Evolutionary conservation across 768 basidiomycete genomes (phyloP).

Genomic region (Russula virescens): DNA sequence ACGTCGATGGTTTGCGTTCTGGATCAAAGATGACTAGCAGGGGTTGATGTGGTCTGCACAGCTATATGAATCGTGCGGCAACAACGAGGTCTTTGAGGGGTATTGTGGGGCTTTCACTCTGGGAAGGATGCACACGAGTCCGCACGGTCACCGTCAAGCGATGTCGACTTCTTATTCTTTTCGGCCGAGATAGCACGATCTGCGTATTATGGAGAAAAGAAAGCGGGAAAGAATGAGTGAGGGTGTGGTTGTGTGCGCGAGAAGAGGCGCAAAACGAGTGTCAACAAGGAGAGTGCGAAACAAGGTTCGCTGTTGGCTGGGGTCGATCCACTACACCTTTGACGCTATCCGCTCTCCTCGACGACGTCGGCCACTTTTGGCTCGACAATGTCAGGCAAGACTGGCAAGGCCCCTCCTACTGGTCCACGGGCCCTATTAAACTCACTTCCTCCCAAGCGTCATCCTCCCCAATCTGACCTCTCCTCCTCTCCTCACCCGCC

Average conservation of each 20-base stretch:
- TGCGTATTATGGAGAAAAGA: too few species aligned
- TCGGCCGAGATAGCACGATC: neutral
- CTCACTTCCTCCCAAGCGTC: conserved; percentile 31
- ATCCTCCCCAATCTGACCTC: conserved; percentile 18
- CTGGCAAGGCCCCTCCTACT: conserved; percentile 68
- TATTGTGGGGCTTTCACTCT: neutral
- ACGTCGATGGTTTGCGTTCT: too few species aligned
- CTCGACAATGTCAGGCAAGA: conserved; percentile 65
- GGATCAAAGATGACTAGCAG: too few species aligned
- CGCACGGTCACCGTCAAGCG: neutral
- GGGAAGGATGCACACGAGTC: neutral
- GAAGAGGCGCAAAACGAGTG: conserved; percentile 18
- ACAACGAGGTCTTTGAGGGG: neutral
- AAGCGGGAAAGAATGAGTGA: neutral
- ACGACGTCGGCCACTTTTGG: conserved; percentile 22
- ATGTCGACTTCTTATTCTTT: too few species aligned
- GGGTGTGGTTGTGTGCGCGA: neutral
- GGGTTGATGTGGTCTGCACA: neutral
- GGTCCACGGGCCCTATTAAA: conserved; percentile 66
- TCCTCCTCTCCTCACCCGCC: conserved; percentile 22
- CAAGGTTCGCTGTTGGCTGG: neutral
- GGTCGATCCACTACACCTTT: conserved; percentile 11
- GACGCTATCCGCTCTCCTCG: conserved; percentile 16
- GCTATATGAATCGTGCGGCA: conserved; percentile 6
- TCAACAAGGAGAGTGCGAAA: conserved; percentile 13